Evolutionary conservation across 164 flowering plant genomes (phyloP).

Genomic region (Warburgia ugandensis): DNA sequence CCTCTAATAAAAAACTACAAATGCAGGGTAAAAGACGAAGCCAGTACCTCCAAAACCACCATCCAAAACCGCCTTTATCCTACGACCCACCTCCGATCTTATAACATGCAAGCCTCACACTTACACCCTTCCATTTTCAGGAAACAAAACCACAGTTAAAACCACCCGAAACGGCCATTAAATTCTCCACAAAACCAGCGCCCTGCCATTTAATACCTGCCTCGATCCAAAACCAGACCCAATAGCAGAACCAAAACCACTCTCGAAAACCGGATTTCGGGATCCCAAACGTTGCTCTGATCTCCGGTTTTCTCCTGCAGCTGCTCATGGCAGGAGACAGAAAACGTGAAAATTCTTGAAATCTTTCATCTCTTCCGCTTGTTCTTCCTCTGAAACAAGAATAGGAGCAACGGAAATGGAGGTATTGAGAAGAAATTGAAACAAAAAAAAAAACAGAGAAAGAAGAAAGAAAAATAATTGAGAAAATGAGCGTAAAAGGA

Average conservation of each 20-base stretch:
- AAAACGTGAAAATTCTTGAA: neutral
- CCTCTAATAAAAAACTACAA: constrained; percentile 9
- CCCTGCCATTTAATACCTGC: no score
- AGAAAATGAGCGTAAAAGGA: no score
- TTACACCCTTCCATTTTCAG: no score
- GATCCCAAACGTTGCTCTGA: neutral
- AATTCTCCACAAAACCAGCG: no score
- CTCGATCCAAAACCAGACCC: constrained; percentile 13
- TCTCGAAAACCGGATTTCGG: neutral
- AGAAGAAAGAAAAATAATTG: no score
- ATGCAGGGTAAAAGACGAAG: constrained; percentile 10
- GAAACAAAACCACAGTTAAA: no score
- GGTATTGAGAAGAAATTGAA: no score
- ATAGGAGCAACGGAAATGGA: no score
- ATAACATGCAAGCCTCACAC: neutral
- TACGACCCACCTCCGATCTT: constrained; percentile 23
- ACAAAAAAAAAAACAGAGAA: no score
- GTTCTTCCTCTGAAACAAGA: no score
- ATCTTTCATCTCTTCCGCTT: constrained; percentile 2
- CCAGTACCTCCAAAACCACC: constrained; percentile 11
- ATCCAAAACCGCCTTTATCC: constrained; percentile 4
- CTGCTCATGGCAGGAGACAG: constrained; percentile 5
- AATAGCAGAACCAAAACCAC: constrained; percentile 7
- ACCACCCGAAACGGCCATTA: neutral
- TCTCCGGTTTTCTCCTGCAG: constrained; percentile 4